phyloP scores from a whole-genome alignment of 2,329 filamentous ascomycete species.

The Microdochium bolleyi region DNA sequence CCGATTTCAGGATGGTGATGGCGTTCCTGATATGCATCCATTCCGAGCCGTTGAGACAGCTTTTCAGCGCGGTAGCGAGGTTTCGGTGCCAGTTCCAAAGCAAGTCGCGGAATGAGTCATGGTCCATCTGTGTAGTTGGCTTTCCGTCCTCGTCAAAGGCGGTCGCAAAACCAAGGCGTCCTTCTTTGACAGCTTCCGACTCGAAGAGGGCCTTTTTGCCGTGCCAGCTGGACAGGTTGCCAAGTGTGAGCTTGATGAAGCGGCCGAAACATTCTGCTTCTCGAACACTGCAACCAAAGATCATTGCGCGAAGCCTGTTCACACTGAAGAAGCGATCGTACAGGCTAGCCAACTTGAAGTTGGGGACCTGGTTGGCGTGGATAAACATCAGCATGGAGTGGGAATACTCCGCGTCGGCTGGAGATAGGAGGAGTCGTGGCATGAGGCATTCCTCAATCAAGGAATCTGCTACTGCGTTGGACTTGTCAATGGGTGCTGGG shows the following conservation, averaged over 20 bases:
- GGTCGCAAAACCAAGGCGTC: conserved; percentile 67
- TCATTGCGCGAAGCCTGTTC: conserved; percentile 70
- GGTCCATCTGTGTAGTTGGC: conserved; percentile 66
- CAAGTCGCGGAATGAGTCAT: conserved; percentile 77
- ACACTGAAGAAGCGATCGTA: conserved; percentile 80
- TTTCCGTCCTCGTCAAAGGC: conserved; percentile 63
- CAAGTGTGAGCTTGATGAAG: conserved; percentile 75
- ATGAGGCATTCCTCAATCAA: conserved; percentile 87
- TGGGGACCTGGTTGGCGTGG: conserved; percentile 74
- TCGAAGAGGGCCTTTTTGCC: conserved; percentile 68
- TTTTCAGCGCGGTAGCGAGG: conserved; percentile 70
- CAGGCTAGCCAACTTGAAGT: conserved; percentile 79
- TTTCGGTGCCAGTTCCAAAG: conserved; percentile 88
- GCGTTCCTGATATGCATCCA: conserved; percentile 98
- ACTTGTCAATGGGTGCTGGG: conserved; percentile 51
- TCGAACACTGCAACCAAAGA: conserved; percentile 82
- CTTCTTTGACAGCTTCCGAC: conserved; percentile 63
- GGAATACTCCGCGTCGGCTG: conserved; percentile 81
- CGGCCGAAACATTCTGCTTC: conserved; percentile 91
- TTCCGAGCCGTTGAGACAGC: conserved; percentile 73
- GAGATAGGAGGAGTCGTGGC: conserved; percentile 77
- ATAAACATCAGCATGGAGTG: conserved; percentile 83
- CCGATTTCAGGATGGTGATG: conserved; percentile 76
- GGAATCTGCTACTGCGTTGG: conserved; percentile 62
- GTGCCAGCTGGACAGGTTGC: conserved; percentile 81